Evolutionary conservation across 257 asterid species (phyloP), one percentile per base, ranked within the genome.

Genomic region (Plantago ovata): DNA sequence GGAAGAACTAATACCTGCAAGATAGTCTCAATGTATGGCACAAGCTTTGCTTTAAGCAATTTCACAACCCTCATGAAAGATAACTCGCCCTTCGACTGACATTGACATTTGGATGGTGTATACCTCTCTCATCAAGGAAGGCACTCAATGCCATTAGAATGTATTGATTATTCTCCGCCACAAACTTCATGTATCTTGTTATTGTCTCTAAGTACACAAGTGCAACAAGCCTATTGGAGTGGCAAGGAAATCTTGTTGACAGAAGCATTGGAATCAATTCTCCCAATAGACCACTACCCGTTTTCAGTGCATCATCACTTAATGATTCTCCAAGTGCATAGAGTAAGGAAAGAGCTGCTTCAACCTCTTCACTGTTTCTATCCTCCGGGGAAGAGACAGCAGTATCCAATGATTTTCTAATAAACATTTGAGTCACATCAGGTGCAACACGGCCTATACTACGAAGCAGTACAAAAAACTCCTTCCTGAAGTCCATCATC

Each of bases 31-130:
- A 89, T 81, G 76, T 77, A 89, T 51, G 99, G 97, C 53, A 82
- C 83, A 59, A 93, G 96, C 74, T 86, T 84, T 50, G 86, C 72
- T 74, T 86, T 93, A 16, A 93, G 90, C 71, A 84, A 66, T 75
- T 79, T 93, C 77, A 93, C 99, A 72, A 80, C 84, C 83, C 87
- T 83, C 95, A 83, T 84, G 79, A 93, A 89, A 86, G 97, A 77
- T 93, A 93, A 66, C 97, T 84, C 7, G 97, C 95, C 76, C 99
- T 72, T 44, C 82, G 80, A 68, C 92, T 76, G 42, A 89, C 96
- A 63, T 76, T 81, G 65, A 67, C 58, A 78, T 83, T 89, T 28
- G 96, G 86, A 69, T 93, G 99, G 72, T 83, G 93, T 73, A 89
- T 74, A 63, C 99, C 97, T 73, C 99, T 81, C 84, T 86, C 95